Evolutionary conservation across 169 alveolate genomes (phyloP).

Genomic region (Perkinsus chesapeaki): DNA sequence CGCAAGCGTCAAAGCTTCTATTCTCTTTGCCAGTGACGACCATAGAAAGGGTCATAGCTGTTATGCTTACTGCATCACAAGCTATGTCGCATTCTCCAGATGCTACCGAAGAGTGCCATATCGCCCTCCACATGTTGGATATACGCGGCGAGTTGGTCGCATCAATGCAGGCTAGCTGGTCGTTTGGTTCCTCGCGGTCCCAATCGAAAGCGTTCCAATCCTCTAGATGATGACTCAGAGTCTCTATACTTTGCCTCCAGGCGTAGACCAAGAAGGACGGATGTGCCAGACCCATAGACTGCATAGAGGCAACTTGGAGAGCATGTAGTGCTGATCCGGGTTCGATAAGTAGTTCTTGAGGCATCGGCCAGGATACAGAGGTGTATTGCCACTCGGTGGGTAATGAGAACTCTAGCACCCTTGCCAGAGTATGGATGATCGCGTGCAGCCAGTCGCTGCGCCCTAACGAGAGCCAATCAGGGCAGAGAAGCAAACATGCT

Average conservation of each 20-base stretch:
- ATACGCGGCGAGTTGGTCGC: not conserved
- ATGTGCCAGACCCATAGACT: not conserved
- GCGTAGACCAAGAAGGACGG: not conserved
- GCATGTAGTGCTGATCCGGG: not conserved
- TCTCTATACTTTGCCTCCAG: not conserved
- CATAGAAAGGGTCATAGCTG: not conserved
- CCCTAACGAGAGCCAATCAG: not conserved
- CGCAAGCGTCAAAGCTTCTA: not conserved
- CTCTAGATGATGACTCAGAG: not conserved
- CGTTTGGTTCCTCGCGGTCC: not conserved
- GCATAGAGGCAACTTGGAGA: not conserved
- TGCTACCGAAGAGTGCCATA: not conserved
- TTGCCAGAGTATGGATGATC: not conserved
- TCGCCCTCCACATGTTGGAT: not conserved
- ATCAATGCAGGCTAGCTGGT: no score
- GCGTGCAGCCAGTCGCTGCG: not conserved
- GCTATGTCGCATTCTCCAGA: not conserved
- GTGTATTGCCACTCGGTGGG: not conserved
- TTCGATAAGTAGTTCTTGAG: not conserved
- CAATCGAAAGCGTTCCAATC: not conserved
- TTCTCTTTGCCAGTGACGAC: not conserved
- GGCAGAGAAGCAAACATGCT: not conserved
- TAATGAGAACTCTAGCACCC: not conserved
- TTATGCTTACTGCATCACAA: not conserved
- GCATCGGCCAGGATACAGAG: not conserved